phyloP scores from a whole-genome alignment of 2,329 filamentous ascomycete genomes.

The Neofusicoccum laricinum region DNA sequence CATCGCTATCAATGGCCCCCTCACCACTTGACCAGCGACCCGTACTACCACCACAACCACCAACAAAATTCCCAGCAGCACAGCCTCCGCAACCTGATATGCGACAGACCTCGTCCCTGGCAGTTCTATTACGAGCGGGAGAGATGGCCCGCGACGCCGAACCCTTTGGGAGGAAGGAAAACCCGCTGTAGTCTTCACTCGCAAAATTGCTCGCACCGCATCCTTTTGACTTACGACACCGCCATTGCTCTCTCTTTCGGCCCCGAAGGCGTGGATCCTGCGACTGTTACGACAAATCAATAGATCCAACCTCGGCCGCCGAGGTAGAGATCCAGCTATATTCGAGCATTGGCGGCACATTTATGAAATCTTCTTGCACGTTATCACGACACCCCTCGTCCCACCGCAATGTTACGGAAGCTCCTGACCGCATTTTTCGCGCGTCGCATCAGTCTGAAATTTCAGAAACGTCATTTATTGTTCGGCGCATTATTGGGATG shows the following conservation, averaged over 20 bases:
- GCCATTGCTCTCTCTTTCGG: conserved; percentile 5
- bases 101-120: conserved; percentile 33
- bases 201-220: not conserved
- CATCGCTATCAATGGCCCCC: conserved; percentile 27
- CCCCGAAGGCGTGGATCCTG: not conserved
- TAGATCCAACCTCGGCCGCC: not conserved
- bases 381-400: conserved; percentile 6
- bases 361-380: not conserved
- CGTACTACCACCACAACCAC: conserved; percentile 9
- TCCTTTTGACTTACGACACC: not conserved
- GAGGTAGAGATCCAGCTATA: not conserved
- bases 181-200: not conserved
- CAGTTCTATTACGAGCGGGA: conserved; percentile 36
- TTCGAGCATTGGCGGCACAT: not conserved
- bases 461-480: conserved; percentile 5
- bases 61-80: conserved; percentile 2
- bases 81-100: conserved; percentile 22
- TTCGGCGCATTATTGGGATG: conserved; percentile 10
- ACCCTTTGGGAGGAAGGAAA: conserved; percentile 16
- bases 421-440: not conserved
- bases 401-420: not conserved
- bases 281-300: not conserved
- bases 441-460: not conserved
- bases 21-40: conserved; percentile 32
- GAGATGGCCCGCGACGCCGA: conserved; percentile 36